These are phyloP conservation scores for Penicillium sp. DNA, from an alignment of 2,329 filamentous ascomycete genomes.

Conservation along the genomic window DNA sequence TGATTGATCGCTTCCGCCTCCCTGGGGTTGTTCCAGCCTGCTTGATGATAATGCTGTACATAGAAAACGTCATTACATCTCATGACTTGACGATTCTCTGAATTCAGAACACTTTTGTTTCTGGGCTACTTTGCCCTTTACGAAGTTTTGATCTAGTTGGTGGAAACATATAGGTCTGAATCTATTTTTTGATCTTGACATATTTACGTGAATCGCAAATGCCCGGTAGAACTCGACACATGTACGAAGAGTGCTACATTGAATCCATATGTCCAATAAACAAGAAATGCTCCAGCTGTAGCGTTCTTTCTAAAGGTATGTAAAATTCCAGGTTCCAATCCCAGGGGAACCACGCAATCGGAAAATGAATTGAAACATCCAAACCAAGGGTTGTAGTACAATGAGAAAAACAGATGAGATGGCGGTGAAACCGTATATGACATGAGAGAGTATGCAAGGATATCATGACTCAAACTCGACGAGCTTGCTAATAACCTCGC, in stretches of 20 bases:
- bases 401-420: neutral
- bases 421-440: neutral
- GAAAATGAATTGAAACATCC: constrained; percentile 1
- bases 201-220: neutral
- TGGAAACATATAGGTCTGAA: neutral
- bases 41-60: constrained; percentile 23
- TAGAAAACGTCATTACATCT: constrained; percentile 22
- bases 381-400: constrained; percentile 9
- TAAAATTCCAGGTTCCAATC: neutral
- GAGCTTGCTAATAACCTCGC: constrained; percentile 36
- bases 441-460: constrained; percentile 2
- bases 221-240: neutral
- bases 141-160: neutral
- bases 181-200: neutral
- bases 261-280: neutral
- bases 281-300: neutral
- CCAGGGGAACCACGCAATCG: neutral
- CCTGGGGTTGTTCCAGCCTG: neutral
- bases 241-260: neutral
- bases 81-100: constrained; percentile 19
- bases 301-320: neutral
- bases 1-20: neutral
- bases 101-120: constrained; percentile 1
- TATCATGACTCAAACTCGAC: constrained; percentile 39
- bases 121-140: constrained; percentile 2